Base-by-base conservation (phyloP, 192 early-diverging fungal species). In the Backusella westeae region DNA sequence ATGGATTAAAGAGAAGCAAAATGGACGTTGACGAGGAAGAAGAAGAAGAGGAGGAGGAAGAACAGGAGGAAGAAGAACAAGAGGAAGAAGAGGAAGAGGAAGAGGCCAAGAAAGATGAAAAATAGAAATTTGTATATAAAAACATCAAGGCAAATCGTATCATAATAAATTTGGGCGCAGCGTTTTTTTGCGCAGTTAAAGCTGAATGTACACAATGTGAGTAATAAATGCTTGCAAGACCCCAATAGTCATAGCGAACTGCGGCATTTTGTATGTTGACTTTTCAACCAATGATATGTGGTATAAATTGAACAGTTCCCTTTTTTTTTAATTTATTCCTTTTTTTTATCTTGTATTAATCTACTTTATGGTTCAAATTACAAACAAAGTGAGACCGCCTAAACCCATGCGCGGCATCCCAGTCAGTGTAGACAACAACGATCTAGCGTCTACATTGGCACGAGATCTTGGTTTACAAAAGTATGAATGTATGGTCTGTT, bases 401-500 rank as follows among this genome's bases (percentile, higher is more conserved):
- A 49, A 49, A 49, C 46, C 46, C 6, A 7, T 49, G 17, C 46
- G 46, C 7, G 46, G 46, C 5, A 49, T 49, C 46, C 46, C 46
- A 49, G 46, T 49, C 3, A 6, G 14, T 46, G 4, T 3, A 49
- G 46, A 49, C 17, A 17, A n/a, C 19, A 49, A 49, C 46, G 19
- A 49, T 49, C 46, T 19, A n/a, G 46, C 46, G 4, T 19, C 17
- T n/a, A 49, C 46, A 17, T 49, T 49, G 1, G 46, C 46, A 49
- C 46, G 46, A n/a, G 46, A 49, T 49, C 2, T 49, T 49, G 46
- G 17, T 6, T 49, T 49, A 49, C 46, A 49, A 14, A 83, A 89
- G 0, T 97, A 97, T 83, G 96, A 99, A 76, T 99, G 97, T 85
- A 96, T 98, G 96, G 90, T 99, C 6, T 99, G 97, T 83, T 96